These are phyloP conservation scores for Gracilaria domingensis DNA, from an alignment of 23 red algal species.

Conservation along the genomic window DNA sequence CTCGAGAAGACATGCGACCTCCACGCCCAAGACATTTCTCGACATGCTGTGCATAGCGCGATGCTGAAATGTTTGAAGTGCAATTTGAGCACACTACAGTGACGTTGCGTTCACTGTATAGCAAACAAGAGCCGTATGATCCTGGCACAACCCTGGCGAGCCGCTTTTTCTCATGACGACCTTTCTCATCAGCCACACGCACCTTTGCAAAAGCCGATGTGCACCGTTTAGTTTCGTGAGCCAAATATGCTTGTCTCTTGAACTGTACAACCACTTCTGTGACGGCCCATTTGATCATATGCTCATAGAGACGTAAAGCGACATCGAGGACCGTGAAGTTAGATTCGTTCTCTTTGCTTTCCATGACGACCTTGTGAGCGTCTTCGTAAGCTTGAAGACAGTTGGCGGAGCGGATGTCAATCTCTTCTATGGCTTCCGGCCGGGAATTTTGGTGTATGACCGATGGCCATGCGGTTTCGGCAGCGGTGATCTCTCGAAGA, in stretches of 20 bases:
- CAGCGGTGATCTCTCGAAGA: conserved; percentile 33
- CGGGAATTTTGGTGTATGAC: conserved; percentile 14
- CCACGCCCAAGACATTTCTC: conserved; percentile 91
- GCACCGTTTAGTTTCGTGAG: conserved; percentile 47
- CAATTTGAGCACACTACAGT: conserved; percentile 86
- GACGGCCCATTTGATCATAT: conserved; percentile 76
- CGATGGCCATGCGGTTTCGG: conserved; percentile 20
- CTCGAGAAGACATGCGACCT: conserved; percentile 74
- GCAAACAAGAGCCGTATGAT: conserved; percentile 35
- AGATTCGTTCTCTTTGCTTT: not conserved
- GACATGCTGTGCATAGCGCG: conserved; percentile 88
- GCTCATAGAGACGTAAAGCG: conserved; percentile 64
- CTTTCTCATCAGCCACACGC: conserved; percentile 34
- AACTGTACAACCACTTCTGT: conserved; percentile 62
- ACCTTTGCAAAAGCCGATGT: conserved; percentile 15
- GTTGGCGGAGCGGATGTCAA: conserved; percentile 38
- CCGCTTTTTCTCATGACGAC: not conserved
- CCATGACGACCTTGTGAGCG: conserved; percentile 23
- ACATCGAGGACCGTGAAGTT: conserved; percentile 54
- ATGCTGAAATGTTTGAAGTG: conserved; percentile 66
- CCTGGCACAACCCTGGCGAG: conserved; percentile 42
- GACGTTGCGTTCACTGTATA: conserved; percentile 68
- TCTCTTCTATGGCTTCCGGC: conserved; percentile 23
- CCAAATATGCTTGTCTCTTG: conserved; percentile 44
- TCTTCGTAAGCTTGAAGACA: conserved; percentile 24